A percentile compares a stretch with the other conserved stretches of the same genome.
phyloP scores from a whole-genome alignment of 2,329 filamentous ascomycete species.

The Beauveria sp. region DNA sequence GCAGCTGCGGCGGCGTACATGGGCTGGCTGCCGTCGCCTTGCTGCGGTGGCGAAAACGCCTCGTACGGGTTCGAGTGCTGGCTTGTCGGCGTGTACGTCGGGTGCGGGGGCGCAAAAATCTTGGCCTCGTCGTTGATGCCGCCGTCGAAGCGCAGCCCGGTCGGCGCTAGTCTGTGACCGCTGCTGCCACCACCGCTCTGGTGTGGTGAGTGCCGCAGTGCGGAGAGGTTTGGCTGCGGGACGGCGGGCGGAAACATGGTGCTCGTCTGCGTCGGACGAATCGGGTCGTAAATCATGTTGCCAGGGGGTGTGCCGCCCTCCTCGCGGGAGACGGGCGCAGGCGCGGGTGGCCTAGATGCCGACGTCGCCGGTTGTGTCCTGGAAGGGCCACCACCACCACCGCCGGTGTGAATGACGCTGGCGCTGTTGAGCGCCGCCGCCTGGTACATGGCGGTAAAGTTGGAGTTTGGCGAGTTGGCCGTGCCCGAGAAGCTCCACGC shows the following conservation, averaged over 20 bases:
- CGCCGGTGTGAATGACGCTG: background rate
- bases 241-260: conserved; percentile 43
- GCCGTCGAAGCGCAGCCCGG: conserved; percentile 16
- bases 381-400: background rate
- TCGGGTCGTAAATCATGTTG: conserved; percentile 54
- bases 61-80: conserved; percentile 38
- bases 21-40: conserved; percentile 13
- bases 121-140: conserved; percentile 27
- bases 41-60: conserved; percentile 30
- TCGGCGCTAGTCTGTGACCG: conserved; percentile 14
- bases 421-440: conserved; percentile 19
- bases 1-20: conserved; percentile 23
- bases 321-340: background rate
- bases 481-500: conserved; percentile 86
- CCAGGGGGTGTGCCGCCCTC: conserved; percentile 44
- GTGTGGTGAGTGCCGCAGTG: conserved; percentile 37
- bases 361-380: background rate
- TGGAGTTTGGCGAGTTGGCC: conserved; percentile 77
- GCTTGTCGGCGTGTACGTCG: conserved; percentile 33
- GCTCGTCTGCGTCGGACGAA: conserved; percentile 44
- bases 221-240: conserved; percentile 41
- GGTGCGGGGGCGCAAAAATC: conserved; percentile 19
- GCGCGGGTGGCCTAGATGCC: background rate
- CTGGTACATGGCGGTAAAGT: conserved; percentile 73
- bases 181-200: conserved; percentile 21